Conservation (phyloP, 352 stramenopile species). For the Pythium angustatum region DNA sequence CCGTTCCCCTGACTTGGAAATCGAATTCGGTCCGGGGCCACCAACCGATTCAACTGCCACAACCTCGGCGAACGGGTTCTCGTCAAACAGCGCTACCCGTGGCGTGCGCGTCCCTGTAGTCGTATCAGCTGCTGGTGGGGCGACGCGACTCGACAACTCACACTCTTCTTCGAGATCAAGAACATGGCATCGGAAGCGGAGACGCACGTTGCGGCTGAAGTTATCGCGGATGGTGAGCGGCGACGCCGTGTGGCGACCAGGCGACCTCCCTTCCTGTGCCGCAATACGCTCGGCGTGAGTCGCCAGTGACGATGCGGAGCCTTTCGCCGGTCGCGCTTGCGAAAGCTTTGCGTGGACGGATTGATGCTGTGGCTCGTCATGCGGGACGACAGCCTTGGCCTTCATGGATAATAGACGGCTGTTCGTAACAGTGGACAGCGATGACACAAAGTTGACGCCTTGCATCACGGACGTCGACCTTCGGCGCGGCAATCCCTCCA, state of each 20-base stretch:
- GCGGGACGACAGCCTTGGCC: not conserved
- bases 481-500: slow-evolving; percentile 26
- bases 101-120: slow-evolving; percentile 14
- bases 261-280: too few species aligned
- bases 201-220: slow-evolving; percentile 14
- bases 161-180: not conserved
- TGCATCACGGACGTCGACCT: not conserved
- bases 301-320: not conserved
- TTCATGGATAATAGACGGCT: not conserved
- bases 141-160: not conserved
- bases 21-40: slow-evolving; percentile 39
- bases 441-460: slow-evolving; percentile 4
- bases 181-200: slow-evolving; percentile 2
- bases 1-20: slow-evolving; percentile 72
- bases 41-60: slow-evolving; percentile 8
- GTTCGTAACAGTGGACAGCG: not conserved
- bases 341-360: too few species aligned
- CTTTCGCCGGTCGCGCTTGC: not conserved
- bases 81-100: slow-evolving; percentile 19
- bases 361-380: not conserved
- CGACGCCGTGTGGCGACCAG: too few species aligned
- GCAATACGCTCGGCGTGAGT: not conserved
- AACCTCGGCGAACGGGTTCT: slow-evolving; percentile 20
- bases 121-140: not conserved
- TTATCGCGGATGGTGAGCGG: slow-evolving; percentile 10